These are phyloP conservation scores for Vitis rupestris DNA, from an alignment of 164 flowering plant genomes.

Conservation along the genomic window DNA sequence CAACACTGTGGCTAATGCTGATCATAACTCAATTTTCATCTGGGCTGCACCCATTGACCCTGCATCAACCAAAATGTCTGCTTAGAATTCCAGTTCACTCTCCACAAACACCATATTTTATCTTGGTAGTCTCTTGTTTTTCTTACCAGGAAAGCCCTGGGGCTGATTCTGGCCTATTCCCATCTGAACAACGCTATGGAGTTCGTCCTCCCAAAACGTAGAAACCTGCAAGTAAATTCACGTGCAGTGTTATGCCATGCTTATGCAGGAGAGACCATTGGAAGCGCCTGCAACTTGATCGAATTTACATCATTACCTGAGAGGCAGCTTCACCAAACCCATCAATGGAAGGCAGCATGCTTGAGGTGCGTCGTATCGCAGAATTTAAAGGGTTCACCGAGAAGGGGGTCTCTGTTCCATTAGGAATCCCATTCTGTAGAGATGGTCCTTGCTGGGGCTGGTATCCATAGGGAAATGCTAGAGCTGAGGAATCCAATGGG, in stretches of 20 bases:
- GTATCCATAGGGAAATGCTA: conserved; percentile 45
- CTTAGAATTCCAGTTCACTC: neutral
- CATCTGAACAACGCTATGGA: conserved; percentile 85
- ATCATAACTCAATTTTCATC: conserved; percentile 59
- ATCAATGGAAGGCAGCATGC: conserved; percentile 47
- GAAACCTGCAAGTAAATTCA: conserved; percentile 43
- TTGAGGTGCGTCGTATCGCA: conserved; percentile 27
- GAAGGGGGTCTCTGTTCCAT: conserved; percentile 37
- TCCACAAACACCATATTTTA: neutral
- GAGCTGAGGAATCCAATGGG: conserved; percentile 43
- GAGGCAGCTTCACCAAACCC: conserved; percentile 42
- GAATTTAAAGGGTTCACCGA: conserved; percentile 35
- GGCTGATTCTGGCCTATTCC: conserved; percentile 68
- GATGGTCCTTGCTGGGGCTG: conserved; percentile 39
- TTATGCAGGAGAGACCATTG: neutral
- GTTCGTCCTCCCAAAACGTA: conserved; percentile 75
- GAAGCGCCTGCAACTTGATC: neutral
- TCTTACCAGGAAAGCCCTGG: conserved; percentile 16
- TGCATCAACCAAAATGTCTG: conserved; percentile 27
- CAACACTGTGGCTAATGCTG: conserved; percentile 16
- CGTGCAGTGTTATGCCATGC: neutral
- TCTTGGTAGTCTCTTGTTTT: neutral
- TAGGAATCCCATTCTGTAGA: conserved; percentile 27
- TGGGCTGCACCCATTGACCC: conserved; percentile 54
- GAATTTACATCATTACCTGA: conserved; percentile 42